Evolutionary conservation across 148 eudicot genomes (phyloP).

Genomic region (Chenopodium formosanum): DNA sequence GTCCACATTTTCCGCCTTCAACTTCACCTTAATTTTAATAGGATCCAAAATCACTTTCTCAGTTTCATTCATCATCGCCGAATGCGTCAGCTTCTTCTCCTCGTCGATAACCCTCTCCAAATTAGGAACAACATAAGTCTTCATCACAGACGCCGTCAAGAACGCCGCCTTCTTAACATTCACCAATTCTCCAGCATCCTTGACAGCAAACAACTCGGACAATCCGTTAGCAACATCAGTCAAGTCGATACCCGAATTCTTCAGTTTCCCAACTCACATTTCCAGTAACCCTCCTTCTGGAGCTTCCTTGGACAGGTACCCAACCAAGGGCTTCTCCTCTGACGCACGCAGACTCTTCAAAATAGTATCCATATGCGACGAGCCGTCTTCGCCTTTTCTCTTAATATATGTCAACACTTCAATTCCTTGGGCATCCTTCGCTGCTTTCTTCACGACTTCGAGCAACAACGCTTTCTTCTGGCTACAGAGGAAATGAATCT

Average conservation of each 20-base stretch:
- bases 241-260: conserved; percentile 43
- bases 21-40: conserved; percentile 54
- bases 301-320: no score
- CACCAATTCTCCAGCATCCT: conserved; percentile 55
- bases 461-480: conserved; percentile 56
- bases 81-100: conserved; percentile 65
- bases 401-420: no score
- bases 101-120: conserved; percentile 37
- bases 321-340: no score
- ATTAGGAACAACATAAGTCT: conserved; percentile 22
- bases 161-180: conserved; percentile 15
- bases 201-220: conserved; percentile 71
- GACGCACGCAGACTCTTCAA: no score
- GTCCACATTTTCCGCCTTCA: conserved; percentile 2
- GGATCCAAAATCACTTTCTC: conserved; percentile 48
- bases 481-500: conserved; percentile 85
- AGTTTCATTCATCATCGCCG: conserved; percentile 59
- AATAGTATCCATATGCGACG: no score
- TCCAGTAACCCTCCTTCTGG: conserved; percentile 39
- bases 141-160: no score
- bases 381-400: no score
- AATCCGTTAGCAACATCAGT: conserved; percentile 64
- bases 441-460: no score
- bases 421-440: no score
- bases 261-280: conserved; percentile 60